These are phyloP conservation scores for Plasmodium knowlesi DNA, from an alignment of 169 alveolate genomes.

Conservation along the genomic window DNA sequence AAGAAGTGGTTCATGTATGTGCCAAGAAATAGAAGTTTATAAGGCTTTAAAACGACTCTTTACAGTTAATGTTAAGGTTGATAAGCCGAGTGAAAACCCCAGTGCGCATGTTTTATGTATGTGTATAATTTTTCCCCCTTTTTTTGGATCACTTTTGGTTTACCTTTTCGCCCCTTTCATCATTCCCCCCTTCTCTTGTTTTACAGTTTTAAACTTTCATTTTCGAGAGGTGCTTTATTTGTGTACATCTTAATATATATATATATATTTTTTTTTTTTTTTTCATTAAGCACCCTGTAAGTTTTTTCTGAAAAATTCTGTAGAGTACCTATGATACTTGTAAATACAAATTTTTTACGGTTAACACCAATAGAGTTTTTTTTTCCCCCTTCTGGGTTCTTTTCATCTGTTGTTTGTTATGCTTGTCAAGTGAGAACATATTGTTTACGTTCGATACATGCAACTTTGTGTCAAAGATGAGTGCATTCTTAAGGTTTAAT, in stretches of 20 bases:
- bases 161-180: background rate
- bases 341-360: slow-evolving; percentile 14
- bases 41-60: background rate
- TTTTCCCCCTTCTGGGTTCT: background rate
- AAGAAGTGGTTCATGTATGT: slow-evolving; percentile 1
- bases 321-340: slow-evolving; percentile 30
- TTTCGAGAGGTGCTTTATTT: slow-evolving; percentile 16
- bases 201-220: slow-evolving; percentile 19
- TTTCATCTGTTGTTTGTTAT: background rate
- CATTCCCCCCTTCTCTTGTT: background rate
- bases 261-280: slow-evolving; percentile 1
- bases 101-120: background rate
- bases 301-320: slow-evolving; percentile 45
- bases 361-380: background rate
- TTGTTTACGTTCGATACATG: background rate
- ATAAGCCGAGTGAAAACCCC: background rate
- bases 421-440: background rate
- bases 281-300: slow-evolving; percentile 9
- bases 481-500: background rate
- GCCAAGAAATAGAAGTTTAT: background rate
- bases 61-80: background rate
- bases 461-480: slow-evolving; percentile 13
- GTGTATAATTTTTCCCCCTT: background rate
- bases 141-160: background rate
- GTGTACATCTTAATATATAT: background rate